Conservation (phyloP, 2,329 filamentous ascomycete species). For the Trichoderma semiorbis region DNA sequence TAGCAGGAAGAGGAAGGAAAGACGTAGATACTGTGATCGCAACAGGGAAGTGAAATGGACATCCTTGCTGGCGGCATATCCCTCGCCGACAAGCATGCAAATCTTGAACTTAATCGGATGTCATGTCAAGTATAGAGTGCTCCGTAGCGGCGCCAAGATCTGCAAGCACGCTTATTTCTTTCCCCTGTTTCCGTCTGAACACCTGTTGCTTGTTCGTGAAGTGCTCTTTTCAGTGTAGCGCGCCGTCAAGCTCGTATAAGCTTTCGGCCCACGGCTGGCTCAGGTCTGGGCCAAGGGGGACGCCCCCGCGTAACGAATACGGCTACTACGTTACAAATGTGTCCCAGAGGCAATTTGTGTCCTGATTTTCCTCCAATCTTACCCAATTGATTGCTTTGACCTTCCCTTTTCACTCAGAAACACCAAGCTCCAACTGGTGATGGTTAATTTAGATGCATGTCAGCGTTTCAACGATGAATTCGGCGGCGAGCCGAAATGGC, state of each 20-base stretch:
- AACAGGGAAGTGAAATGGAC: background rate
- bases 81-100: background rate
- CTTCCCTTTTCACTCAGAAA: background rate
- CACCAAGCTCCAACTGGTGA: background rate
- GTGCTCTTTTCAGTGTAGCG: background rate
- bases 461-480: background rate
- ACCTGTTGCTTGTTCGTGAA: background rate
- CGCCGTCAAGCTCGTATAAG: constrained; percentile 3
- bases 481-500: background rate
- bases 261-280: background rate
- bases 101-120: constrained; percentile 1
- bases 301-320: background rate
- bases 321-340: constrained; percentile 6
- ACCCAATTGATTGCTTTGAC: background rate
- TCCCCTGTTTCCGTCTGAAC: background rate
- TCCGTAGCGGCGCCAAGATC: constrained; percentile 3
- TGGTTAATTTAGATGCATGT: background rate
- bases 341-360: background rate
- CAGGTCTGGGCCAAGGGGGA: background rate
- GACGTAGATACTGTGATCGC: background rate
- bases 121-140: background rate
- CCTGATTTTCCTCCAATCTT: constrained; percentile 14
- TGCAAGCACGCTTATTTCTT: background rate
- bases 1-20: background rate
- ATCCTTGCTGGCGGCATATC: background rate